Evolutionary conservation across 1,139 yeast genomes (phyloP).

Genomic region (Diutina neorugosa): DNA sequence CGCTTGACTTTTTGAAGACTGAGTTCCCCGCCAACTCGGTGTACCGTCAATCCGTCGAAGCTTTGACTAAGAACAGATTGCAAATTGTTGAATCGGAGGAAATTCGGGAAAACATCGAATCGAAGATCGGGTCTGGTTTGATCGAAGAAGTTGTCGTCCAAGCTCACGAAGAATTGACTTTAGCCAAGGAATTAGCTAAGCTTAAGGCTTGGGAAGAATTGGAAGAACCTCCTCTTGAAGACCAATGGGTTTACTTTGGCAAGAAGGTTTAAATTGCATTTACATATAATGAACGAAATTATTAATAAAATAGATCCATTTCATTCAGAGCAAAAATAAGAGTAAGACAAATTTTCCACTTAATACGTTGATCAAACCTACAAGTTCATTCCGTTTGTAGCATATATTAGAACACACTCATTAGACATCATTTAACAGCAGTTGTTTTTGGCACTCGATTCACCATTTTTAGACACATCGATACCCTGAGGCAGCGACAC

Average conservation of each 20-base stretch:
- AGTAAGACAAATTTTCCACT: too few species aligned
- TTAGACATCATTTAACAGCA: constrained; percentile 21
- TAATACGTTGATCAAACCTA: too few species aligned
- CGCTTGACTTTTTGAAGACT: constrained; percentile 43
- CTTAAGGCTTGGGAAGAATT: constrained; percentile 60
- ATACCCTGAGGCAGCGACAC: constrained; percentile 24
- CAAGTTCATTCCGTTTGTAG: neutral
- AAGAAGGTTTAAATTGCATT: constrained; percentile 8
- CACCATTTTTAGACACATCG: constrained; percentile 29
- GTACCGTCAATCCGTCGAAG: constrained; percentile 66
- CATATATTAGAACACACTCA: neutral
- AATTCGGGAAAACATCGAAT: constrained; percentile 57
- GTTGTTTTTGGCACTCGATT: constrained; percentile 19
- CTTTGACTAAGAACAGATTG: constrained; percentile 60
- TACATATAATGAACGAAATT: neutral
- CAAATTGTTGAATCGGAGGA: constrained; percentile 54
- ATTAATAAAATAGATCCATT: too few species aligned
- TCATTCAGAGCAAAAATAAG: too few species aligned
- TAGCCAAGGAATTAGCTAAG: constrained; percentile 57
- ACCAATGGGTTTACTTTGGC: constrained; percentile 57
- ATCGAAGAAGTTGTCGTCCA: constrained; percentile 76
- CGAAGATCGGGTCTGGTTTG: constrained; percentile 68
- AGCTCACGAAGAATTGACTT: constrained; percentile 68
- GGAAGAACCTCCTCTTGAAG: constrained; percentile 57
- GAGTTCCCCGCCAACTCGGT: constrained; percentile 62